Base-by-base conservation (phyloP, 106 monocot species). In the Acorus gramineus region DNA sequence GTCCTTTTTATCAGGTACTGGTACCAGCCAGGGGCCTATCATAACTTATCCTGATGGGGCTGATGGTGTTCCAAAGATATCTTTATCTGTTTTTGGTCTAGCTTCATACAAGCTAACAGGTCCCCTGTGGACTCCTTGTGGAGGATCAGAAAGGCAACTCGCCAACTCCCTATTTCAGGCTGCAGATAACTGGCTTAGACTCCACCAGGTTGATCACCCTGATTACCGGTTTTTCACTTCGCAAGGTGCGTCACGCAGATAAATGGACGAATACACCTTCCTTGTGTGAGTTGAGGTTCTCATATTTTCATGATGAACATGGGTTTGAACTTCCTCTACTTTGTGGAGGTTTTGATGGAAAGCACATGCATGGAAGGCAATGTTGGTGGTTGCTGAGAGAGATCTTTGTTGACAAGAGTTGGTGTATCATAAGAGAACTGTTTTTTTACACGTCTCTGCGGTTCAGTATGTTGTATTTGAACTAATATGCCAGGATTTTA, bases 211-310 rank as follows among this genome's bases (percentile, higher is more conserved):
- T n/a, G 12, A 70, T 57, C 86, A 82, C 50, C 86, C 86, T 11
- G 82, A 86, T 44, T 86, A 71, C 65, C 69, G 63, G 54, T 86
- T 82, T 71, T 86, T 86, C 60, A 53, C 68, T 5, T 76, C 79
- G 6, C 72, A 67, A 56, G 67, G 71, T 51, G 53, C 63, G 2
- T 46, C 14, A 49, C 43, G 8, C 10, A 75, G 67, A 62, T 68
- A 46, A 28, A 28, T 28, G 28, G 28, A 28, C 0, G 28, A 28
- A 28, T 28, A 28, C 28, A 28, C 28, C 28, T 28, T 28, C 28
- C 28, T 28, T 28, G 28, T 28, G 28, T 28, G 28, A 28, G 28
- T 28, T 28, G 28, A 28, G 28, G 28, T 28, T 28, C 28, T 28
- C 28, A 28, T 28, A 28, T 28, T 28, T 28, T 28, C 28, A 28